Evolutionary conservation across 2,329 filamentous ascomycete genomes (phyloP), one percentile per base, ranked within the genome.

Genomic region (Cercospora canescens): DNA sequence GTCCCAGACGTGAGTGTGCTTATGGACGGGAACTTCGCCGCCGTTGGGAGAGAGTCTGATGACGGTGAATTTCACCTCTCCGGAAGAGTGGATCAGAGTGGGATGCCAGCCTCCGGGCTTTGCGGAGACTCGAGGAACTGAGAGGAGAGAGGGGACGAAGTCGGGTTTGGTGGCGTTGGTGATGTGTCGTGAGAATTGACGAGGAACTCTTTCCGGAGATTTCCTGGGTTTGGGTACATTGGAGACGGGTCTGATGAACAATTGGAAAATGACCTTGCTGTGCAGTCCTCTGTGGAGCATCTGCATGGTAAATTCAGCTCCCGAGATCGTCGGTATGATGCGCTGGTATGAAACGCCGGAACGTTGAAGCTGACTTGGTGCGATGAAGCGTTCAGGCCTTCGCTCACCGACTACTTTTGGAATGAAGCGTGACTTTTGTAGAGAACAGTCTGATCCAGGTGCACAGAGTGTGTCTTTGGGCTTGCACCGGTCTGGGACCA

Each of bases 51-150:
- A 1, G 2, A 66, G 48, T 56, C 55, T 63, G 45, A 63, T 63
- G 32, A 66, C 60, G n/a, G 64, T 66, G 37, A 65, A 69, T 14
- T 69, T 69, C 18, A 66, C 45, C 21, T 69, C 65, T 30, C 63
- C 59, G 1, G 67, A 69, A 26, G 67, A 67, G 52, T 67, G 67
- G 11, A 69, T 39, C 21, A 65, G 30, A 12, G 62, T 65, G 6
- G 67, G 65, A 50, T 65, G 65, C 67, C 67, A 69, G 16, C 65
- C 62, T 24, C 65, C 65, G 6, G 65, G 55, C 54, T 69, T 67
- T 16, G 35, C 60, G 2, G 39, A 16, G 7, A 59, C 64, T 28
- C 57, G 61, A 30, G 48, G 57, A 9, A 62, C 62, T 2, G 37
- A 34, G 3, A 62, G 24, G 28, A 69, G 61, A 16, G 48, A 61